Conservation (phyloP, 2,329 filamentous ascomycete genomes). For the Fusarium miscanthi region DNA sequence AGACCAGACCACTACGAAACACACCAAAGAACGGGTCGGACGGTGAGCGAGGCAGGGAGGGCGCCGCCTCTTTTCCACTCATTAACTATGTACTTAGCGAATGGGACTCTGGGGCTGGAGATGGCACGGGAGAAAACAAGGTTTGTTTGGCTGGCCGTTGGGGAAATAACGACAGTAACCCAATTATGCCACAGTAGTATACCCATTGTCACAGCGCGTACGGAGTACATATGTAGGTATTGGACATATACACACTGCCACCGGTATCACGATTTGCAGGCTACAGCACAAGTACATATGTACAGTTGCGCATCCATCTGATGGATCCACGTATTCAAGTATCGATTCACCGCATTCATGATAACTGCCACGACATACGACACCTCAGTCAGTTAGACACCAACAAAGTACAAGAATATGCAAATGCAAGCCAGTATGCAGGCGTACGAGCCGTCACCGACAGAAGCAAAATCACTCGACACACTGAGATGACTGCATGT, state of each 20-base stretch:
- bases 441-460: not conserved
- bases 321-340: conserved; percentile 32
- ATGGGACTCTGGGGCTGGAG: conserved; percentile 4
- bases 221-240: not conserved
- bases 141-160: conserved; percentile 10
- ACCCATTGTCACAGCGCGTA: not conserved
- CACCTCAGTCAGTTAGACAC: conserved; percentile 1
- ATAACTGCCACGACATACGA: conserved; percentile 24
- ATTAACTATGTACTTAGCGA: conserved; percentile 2
- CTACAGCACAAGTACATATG: conserved; percentile 2
- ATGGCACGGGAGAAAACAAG: not conserved
- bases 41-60: conserved; percentile 20
- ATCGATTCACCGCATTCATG: conserved; percentile 31
- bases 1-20: conserved; percentile 21
- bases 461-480: not conserved
- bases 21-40: conserved; percentile 30
- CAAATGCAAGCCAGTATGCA: not conserved
- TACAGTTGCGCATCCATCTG: conserved; percentile 5
- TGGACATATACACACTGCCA: not conserved
- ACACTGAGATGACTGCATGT: not conserved
- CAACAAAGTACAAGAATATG: not conserved
- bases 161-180: not conserved
- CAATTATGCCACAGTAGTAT: not conserved
- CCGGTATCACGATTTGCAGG: conserved; percentile 4
- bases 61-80: conserved; percentile 13